Evolutionary conservation across 495 filamentous ascomycete species (phyloP).

Genomic region (Beverwykella pulmonaria): DNA sequence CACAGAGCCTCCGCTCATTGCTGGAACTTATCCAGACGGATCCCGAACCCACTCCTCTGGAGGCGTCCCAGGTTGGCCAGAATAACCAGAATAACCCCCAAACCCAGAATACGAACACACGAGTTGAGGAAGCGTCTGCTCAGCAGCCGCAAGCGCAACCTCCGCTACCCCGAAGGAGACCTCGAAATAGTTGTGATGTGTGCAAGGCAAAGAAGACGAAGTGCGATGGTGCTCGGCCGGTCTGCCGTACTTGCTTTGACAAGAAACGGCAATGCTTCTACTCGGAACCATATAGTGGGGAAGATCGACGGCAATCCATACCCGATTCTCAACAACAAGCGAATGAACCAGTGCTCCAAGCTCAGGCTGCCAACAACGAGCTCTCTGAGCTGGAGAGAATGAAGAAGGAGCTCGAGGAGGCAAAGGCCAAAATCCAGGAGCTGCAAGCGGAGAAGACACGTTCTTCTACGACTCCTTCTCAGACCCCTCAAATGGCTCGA

Average conservation of each 20-base stretch:
- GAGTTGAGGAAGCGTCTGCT: neutral
- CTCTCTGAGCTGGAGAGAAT: conserved; percentile 33
- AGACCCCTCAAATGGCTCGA: conserved; percentile 7
- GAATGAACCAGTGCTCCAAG: conserved; percentile 10
- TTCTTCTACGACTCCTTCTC: conserved; percentile 20
- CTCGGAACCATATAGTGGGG: conserved; percentile 6
- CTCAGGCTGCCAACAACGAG: conserved; percentile 18
- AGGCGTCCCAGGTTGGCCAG: neutral
- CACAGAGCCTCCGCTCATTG: conserved; percentile 37
- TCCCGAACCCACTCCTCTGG: conserved; percentile 12
- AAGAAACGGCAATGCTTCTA: conserved; percentile 36
- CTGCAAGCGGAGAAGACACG: conserved; percentile 33
- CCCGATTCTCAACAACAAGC: neutral
- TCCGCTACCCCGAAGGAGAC: conserved; percentile 4
- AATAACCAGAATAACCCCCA: neutral
- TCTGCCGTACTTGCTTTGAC: conserved; percentile 31
- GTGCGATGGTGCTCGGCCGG: conserved; percentile 35
- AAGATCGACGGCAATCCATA: conserved; percentile 17
- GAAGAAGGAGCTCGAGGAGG: conserved; percentile 34
- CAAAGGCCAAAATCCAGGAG: conserved; percentile 29
- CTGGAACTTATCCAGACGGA: conserved; percentile 36
- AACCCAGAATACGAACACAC: neutral
- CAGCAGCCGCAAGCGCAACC: conserved; percentile 9
- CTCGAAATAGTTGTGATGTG: conserved; percentile 31
- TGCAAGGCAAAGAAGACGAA: conserved; percentile 38